These are phyloP conservation scores for Trichoderma sp. DNA, from an alignment of 2,329 filamentous ascomycete species.

Conservation along the genomic window DNA sequence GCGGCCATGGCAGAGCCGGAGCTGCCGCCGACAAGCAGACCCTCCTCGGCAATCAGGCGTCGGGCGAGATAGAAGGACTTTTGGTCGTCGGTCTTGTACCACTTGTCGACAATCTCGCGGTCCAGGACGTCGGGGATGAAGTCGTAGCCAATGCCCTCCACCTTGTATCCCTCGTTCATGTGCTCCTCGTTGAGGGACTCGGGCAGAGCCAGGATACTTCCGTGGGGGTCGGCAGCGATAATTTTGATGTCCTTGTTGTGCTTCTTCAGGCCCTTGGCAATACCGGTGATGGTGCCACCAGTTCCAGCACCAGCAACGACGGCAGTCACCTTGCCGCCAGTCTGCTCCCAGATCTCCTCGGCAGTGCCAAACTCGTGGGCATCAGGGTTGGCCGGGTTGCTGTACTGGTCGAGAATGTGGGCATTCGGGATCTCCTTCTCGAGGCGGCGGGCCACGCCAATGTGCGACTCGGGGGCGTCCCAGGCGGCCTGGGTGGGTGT, in stretches of 20 bases:
- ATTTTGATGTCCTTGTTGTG: constrained; percentile 85
- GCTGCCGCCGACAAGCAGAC: constrained; percentile 88
- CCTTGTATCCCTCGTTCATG: constrained; percentile 87
- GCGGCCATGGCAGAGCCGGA: constrained; percentile 90
- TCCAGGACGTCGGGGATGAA: constrained; percentile 95
- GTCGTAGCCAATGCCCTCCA: constrained; percentile 98
- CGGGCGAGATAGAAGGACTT: constrained; percentile 91
- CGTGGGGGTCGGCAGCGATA: constrained; percentile 88
- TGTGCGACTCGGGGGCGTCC: constrained; percentile 94
- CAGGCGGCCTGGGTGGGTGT: constrained; percentile 95
- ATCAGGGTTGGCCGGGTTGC: constrained; percentile 85
- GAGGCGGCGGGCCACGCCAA: constrained; percentile 85
- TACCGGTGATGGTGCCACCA: constrained; percentile 89
- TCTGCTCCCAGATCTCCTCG: constrained; percentile 95
- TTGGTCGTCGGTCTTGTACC: constrained; percentile 97
- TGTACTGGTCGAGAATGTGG: constrained; percentile 96
- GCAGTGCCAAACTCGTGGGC: constrained; percentile 94
- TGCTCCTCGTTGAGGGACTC: constrained; percentile 76
- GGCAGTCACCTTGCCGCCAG: constrained; percentile 75
- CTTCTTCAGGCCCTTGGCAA: constrained; percentile 82
- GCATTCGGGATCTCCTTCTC: constrained; percentile 96
- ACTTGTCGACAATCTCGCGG: constrained; percentile 77
- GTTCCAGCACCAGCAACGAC: constrained; percentile 92
- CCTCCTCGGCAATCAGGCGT: constrained; percentile 89
- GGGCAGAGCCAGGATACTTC: constrained; percentile 86